Evolutionary conservation across 106 monocot genomes (phyloP).

Genomic region (Dioscorea dumetorum): DNA sequence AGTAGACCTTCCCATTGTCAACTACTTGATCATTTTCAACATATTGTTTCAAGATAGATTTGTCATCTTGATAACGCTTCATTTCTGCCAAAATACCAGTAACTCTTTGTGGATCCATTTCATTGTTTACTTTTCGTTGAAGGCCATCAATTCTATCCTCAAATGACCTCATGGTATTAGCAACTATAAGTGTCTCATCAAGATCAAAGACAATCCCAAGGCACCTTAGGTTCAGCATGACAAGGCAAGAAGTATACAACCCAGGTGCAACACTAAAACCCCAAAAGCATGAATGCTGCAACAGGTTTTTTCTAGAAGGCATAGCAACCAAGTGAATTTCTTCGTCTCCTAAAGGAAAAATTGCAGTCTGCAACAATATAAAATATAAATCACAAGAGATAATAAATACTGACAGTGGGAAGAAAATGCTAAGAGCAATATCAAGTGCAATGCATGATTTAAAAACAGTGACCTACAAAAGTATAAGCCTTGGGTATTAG

Average conservation of each 20-base stretch:
- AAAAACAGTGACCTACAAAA: no score
- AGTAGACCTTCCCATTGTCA: slow-evolving; percentile 76
- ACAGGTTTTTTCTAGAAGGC: slow-evolving; percentile 54
- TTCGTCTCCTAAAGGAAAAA: slow-evolving; percentile 64
- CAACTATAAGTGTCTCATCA: slow-evolving; percentile 96
- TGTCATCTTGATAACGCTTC: slow-evolving; percentile 96
- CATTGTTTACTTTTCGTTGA: slow-evolving; percentile 71
- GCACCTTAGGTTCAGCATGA: slow-evolving; percentile 88
- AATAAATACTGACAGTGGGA: no score
- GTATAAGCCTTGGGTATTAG: no score
- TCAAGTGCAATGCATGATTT: no score
- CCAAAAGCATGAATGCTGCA: slow-evolving; percentile 73
- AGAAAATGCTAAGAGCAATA: no score
- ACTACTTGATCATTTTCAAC: slow-evolving; percentile 83
- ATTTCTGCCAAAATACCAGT: slow-evolving; percentile 77
- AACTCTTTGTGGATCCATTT: slow-evolving; percentile 73
- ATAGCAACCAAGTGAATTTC: slow-evolving; percentile 95
- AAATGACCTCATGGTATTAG: slow-evolving; percentile 92
- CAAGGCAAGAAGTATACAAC: slow-evolving; percentile 72
- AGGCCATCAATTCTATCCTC: slow-evolving; percentile 87
- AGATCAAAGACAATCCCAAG: slow-evolving; percentile 99
- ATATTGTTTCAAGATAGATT: slow-evolving; percentile 87
- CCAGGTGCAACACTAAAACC: slow-evolving; percentile 52
- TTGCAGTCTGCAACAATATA: slow-evolving; percentile 72
- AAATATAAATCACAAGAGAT: not conserved